phyloP scores from a whole-genome alignment of 768 basidiomycete species.

The Suillus hirtellus region DNA sequence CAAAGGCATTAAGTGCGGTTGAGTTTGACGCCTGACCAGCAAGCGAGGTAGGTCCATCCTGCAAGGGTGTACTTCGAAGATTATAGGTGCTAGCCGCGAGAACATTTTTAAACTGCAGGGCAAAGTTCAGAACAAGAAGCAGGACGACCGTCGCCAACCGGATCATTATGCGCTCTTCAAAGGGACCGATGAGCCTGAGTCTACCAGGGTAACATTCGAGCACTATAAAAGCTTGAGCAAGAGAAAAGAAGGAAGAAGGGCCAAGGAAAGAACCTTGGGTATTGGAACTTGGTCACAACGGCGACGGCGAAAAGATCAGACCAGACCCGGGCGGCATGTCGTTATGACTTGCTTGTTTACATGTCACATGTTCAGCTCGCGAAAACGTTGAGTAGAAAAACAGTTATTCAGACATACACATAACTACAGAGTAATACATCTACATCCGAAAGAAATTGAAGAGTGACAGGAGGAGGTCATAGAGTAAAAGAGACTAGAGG shows the following conservation, averaged over 20 bases:
- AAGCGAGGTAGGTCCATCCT: conserved; percentile 2
- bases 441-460: conserved; percentile 37
- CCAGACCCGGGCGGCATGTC: neutral
- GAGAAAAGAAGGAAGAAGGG: neutral
- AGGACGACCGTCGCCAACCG: neutral
- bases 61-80: conserved; percentile 17
- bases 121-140: conserved; percentile 14
- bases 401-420: conserved; percentile 39
- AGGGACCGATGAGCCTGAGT: conserved; percentile 9
- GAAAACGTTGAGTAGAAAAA: conserved; percentile 23
- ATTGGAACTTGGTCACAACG: neutral
- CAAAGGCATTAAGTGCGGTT: conserved; percentile 33
- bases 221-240: neutral
- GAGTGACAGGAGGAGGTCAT: conserved; percentile 15
- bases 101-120: conserved; percentile 15
- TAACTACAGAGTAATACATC: conserved; percentile 39
- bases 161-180: conserved; percentile 24
- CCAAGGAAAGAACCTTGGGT: neutral
- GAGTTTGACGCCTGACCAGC: conserved; percentile 12
- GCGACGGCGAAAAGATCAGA: neutral
- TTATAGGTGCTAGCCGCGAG: conserved; percentile 10
- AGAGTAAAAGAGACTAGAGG: conserved; percentile 12
- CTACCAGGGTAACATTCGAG: conserved; percentile 24
- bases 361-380: neutral
- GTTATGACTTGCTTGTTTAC: neutral